Conservation (phyloP, 495 filamentous ascomycete species). For the Podospora conica region DNA sequence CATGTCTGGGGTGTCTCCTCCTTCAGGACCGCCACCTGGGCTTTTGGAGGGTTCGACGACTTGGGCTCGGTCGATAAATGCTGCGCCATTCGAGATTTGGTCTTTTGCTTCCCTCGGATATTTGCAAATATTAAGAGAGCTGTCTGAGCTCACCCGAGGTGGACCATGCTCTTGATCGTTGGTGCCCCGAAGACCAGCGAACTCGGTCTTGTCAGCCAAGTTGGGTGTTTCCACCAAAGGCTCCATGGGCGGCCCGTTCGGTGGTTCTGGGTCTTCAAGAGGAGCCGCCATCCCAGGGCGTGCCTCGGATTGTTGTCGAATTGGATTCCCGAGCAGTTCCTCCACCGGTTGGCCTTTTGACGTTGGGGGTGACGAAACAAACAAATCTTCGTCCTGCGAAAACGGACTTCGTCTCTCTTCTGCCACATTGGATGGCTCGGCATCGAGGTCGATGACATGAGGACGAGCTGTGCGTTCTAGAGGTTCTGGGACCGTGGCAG, state of each 20-base stretch:
- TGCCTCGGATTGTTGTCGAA: background rate
- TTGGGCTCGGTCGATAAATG: background rate
- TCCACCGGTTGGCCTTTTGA: background rate
- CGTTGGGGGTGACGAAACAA: background rate
- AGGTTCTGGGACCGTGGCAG: background rate
- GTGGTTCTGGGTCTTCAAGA: background rate
- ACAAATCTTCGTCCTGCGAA: background rate
- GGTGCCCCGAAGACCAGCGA: background rate
- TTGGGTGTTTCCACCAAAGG: background rate
- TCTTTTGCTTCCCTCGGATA: background rate
- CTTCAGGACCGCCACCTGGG: background rate
- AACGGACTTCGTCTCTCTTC: background rate
- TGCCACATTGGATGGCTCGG: background rate
- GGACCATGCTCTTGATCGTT: background rate
- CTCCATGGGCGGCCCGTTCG: background rate
- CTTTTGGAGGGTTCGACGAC: background rate
- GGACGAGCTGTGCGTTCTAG: background rate
- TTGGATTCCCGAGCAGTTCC: background rate
- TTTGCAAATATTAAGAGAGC: background rate
- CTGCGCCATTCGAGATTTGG: background rate
- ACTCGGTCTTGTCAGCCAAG: background rate
- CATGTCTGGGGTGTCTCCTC: background rate
- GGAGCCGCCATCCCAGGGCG: background rate
- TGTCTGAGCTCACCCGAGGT: background rate
- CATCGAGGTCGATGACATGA: background rate